Evolutionary conservation across 1,139 yeast species (phyloP).

Genomic region (Debaryomycetaceae sp.): DNA sequence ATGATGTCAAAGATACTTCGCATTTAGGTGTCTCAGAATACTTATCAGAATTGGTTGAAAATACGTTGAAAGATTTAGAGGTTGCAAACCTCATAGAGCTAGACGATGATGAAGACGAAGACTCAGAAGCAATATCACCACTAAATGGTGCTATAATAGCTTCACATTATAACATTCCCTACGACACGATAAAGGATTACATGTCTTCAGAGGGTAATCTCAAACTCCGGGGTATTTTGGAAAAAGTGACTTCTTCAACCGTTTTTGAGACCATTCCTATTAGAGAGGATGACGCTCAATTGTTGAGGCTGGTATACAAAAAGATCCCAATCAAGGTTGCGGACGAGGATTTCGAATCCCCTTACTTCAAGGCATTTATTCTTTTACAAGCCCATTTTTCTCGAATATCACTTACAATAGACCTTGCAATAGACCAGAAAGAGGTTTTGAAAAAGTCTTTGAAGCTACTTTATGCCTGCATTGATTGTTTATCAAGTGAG

Average conservation of each 20-base stretch:
- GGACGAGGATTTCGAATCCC: slow-evolving; percentile 43
- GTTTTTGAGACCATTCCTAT: slow-evolving; percentile 69
- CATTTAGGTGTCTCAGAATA: slow-evolving; percentile 73
- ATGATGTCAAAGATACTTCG: slow-evolving; percentile 66
- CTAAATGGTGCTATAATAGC: slow-evolving; percentile 73
- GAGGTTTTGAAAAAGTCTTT: slow-evolving; percentile 48
- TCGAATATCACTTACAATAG: slow-evolving; percentile 52
- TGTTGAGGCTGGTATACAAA: slow-evolving; percentile 50
- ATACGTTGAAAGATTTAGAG: slow-evolving; percentile 60
- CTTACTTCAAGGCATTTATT: slow-evolving; percentile 68
- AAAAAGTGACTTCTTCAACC: slow-evolving; percentile 59
- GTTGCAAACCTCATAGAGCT: slow-evolving; percentile 64
- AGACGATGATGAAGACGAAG: slow-evolving; percentile 40
- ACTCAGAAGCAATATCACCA: slow-evolving; percentile 50
- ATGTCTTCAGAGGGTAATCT: slow-evolving; percentile 53
- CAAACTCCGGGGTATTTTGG: slow-evolving; percentile 61
- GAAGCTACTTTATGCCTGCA: slow-evolving; percentile 59
- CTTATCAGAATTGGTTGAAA: slow-evolving; percentile 80
- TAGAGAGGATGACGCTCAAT: slow-evolving; percentile 53
- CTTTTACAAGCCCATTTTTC: slow-evolving; percentile 81
- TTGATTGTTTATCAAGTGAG: slow-evolving; percentile 76
- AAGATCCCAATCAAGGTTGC: slow-evolving; percentile 57
- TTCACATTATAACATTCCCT: slow-evolving; percentile 65
- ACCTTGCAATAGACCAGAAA: slow-evolving; percentile 56
- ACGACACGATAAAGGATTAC: slow-evolving; percentile 61